Evolutionary conservation across 2,329 filamentous ascomycete genomes (phyloP), one percentile per base, ranked within the genome.

Genomic region (Rhexocercosporidium sp.): DNA sequence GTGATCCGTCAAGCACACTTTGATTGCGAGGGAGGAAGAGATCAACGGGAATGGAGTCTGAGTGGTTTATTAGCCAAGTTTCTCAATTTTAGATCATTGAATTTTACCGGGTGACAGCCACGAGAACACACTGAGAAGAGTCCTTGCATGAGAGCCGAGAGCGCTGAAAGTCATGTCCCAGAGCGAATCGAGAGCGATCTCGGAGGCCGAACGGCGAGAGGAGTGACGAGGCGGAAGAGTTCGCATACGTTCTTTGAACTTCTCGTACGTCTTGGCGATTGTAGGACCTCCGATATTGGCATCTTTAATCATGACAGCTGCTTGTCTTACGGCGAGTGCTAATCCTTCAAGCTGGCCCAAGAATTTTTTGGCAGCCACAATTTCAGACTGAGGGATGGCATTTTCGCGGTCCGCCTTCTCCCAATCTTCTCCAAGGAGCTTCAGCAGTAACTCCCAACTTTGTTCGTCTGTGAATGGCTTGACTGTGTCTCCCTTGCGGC

Each of bases 11-110:
- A 16, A 73, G 53, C 3, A 66, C 69, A 31, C 47, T 56, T 47
- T 73, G 70, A 46, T 69, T 68, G 46, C 54, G 62, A 1, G 70
- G 70, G 3, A 73, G 44, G 25, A 73, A 73, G 6, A 73, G 64
- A 46, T 73, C 69, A 29, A 71, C 65, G 16, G 61, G 53, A 16
- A 73, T 73, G 14, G 39, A 54, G 62, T 73, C 71, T 71, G 22
- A 18, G n/a, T 7, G 16, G 18, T 27, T 54, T 29, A 41, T 54
- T 59, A 61, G 41, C 22, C 25, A 49, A 20, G 18, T 27, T 29
- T 53, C 27, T 5, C 37, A 37, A 2, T n/a, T 1, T 3, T 12
- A 8, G 34, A 34, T n/a, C 8, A n/a, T 25, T 16, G 29, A 18
- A 18, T 18, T 22, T 59, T 69, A 63, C 69, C 67, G 20, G 70